Percentiles rank a stretch among this genome's conserved stretches.
Conservation (phyloP, 495 filamentous ascomycete species). For the Cladorrhinum samala region DNA sequence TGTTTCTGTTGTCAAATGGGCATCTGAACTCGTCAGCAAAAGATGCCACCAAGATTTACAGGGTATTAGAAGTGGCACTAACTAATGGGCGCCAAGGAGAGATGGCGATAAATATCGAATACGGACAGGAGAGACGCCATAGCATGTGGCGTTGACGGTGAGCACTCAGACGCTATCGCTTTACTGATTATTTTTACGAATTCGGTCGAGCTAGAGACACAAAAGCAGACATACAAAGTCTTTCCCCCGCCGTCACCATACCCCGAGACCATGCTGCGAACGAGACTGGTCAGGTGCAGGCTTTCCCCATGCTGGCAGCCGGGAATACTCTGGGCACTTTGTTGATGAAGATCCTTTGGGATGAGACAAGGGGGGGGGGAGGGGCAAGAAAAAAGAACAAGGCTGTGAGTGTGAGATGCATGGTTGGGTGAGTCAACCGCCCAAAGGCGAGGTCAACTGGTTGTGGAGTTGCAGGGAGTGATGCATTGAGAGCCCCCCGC, state of each 20-base stretch:
- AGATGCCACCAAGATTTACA: too few species aligned
- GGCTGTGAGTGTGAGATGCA: background rate
- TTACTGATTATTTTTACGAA: slow-evolving; percentile 14
- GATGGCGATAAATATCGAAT: slow-evolving; percentile 7
- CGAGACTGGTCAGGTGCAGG: slow-evolving; percentile 16
- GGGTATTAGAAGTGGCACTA: too few species aligned
- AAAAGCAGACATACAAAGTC: slow-evolving; percentile 24
- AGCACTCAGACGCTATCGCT: background rate
- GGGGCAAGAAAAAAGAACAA: background rate
- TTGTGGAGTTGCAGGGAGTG: too few species aligned
- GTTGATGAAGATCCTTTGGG: slow-evolving; percentile 21
- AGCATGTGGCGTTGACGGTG: background rate
- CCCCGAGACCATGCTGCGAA: slow-evolving; percentile 17
- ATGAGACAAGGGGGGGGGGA: background rate
- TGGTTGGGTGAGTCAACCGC: too few species aligned
- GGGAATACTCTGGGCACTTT: slow-evolving; percentile 12
- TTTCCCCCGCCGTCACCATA: slow-evolving; percentile 25
- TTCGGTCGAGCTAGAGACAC: slow-evolving; percentile 22
- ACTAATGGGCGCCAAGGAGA: too few species aligned
- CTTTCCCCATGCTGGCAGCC: slow-evolving; percentile 16
- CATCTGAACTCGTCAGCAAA: too few species aligned
- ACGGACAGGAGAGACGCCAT: background rate
- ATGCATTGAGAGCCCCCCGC: too few species aligned
- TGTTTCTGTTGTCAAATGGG: too few species aligned
- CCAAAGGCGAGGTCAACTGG: too few species aligned